phyloP scores from a whole-genome alignment of 495 filamentous ascomycete species.

The Lepidopterella palustris region DNA sequence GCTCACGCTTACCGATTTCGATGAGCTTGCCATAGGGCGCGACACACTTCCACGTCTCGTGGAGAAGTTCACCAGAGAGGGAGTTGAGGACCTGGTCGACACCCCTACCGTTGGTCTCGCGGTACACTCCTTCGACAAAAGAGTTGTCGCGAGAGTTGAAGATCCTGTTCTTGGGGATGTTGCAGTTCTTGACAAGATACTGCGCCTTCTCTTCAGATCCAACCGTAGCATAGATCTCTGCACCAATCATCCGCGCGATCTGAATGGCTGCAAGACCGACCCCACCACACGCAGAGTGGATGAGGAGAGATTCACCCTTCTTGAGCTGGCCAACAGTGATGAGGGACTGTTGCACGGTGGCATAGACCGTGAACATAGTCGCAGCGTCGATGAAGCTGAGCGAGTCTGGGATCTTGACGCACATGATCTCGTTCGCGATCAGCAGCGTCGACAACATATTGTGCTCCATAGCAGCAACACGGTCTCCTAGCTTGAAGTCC shows the following conservation, averaged over 20 bases:
- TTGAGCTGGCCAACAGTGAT: background rate
- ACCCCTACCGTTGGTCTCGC: no score
- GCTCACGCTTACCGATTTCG: constrained; percentile 20
- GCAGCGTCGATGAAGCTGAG: background rate
- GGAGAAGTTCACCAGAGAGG: background rate
- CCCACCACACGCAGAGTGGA: background rate
- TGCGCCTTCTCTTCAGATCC: background rate
- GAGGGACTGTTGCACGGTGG: background rate
- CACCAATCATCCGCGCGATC: background rate
- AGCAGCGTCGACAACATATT: background rate
- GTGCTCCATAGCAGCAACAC: background rate
- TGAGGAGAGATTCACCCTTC: background rate
- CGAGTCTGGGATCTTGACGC: background rate
- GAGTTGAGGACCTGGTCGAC: constrained; percentile 9
- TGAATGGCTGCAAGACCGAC: background rate
- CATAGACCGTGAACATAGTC: background rate
- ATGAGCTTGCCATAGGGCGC: constrained; percentile 10
- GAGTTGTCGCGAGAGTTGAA: no score
- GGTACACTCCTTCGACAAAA: no score
- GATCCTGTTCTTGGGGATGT: background rate
- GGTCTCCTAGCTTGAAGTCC: background rate
- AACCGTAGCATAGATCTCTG: background rate
- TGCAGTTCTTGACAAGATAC: background rate
- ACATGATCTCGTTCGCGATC: background rate
- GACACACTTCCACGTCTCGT: background rate